Conservation (phyloP, 2,329 filamentous ascomycete genomes). For the Ophiostoma sp. region DNA sequence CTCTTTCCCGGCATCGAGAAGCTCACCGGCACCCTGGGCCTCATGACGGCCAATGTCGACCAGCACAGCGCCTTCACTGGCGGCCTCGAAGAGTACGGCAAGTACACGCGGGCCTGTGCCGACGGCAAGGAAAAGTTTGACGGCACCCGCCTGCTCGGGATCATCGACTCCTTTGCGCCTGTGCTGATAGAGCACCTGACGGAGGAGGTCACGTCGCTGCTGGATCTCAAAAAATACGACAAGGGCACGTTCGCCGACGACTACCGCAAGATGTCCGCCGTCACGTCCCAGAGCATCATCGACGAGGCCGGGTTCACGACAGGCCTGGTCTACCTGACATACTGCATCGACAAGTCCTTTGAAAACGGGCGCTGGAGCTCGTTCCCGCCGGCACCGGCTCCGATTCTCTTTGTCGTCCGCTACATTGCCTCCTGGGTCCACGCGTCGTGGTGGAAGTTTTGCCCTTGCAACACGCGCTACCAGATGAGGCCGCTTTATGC, state of each 20-base stretch:
- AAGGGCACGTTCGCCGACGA: slow-evolving; percentile 31
- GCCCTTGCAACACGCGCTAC: slow-evolving; percentile 28
- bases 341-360: slow-evolving; percentile 29
- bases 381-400: slow-evolving; percentile 29
- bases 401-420: slow-evolving; percentile 27
- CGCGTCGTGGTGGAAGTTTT: slow-evolving; percentile 31
- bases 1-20: slow-evolving; percentile 36
- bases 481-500: slow-evolving; percentile 31
- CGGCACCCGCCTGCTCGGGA: slow-evolving; percentile 31
- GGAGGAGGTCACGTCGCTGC: slow-evolving; percentile 39
- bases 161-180: slow-evolving; percentile 38
- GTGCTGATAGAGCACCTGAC: slow-evolving; percentile 36
- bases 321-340: slow-evolving; percentile 27
- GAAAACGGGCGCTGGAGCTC: slow-evolving; percentile 34
- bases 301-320: slow-evolving; percentile 26
- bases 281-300: slow-evolving; percentile 28
- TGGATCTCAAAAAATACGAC: slow-evolving; percentile 34
- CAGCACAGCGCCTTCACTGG: slow-evolving; percentile 35
- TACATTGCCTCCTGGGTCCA: slow-evolving; percentile 28
- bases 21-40: slow-evolving; percentile 29
- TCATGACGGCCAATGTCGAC: slow-evolving; percentile 35
- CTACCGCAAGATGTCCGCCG: slow-evolving; percentile 23
- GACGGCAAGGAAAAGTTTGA: slow-evolving; percentile 26
- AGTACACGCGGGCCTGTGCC: slow-evolving; percentile 34
- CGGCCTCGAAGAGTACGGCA: slow-evolving; percentile 31